Percentiles rank a stretch among this genome's conserved stretches.
These are phyloP conservation scores for Lagerstroemia speciosa DNA, from an alignment of 345 rosid species.

Conservation along the genomic window DNA sequence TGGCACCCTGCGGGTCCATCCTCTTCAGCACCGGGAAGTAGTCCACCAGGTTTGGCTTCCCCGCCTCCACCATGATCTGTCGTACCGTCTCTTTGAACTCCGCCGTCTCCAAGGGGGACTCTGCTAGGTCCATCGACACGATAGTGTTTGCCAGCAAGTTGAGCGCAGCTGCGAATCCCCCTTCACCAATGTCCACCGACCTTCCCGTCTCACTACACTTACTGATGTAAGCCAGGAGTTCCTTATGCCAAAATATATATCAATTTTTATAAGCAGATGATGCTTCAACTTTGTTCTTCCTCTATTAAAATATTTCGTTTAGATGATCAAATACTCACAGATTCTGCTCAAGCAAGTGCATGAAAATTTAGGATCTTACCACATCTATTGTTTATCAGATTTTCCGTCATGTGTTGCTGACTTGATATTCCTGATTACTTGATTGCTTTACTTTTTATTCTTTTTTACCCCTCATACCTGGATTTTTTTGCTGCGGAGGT, in stretches of 20 bases:
- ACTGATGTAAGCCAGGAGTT: background rate
- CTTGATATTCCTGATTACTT: no score
- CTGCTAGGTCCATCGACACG: constrained; percentile 33
- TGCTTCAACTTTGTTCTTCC: no score
- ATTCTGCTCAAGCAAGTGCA: no score
- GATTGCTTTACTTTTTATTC: background rate
- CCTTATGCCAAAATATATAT: background rate
- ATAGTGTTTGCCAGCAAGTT: constrained; percentile 33
- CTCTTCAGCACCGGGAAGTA: constrained; percentile 31
- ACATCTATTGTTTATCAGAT: no score
- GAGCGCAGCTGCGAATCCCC: constrained; percentile 25
- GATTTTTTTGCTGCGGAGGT: constrained; percentile 12
- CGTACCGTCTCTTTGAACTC: constrained; percentile 26
- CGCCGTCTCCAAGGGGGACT: constrained; percentile 10
- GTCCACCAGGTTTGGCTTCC: constrained; percentile 33
- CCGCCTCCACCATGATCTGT: constrained; percentile 28
- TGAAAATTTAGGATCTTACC: no score
- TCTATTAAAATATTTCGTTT: no score
- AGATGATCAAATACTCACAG: no score
- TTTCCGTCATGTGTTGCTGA: no score
- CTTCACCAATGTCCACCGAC: constrained; percentile 33
- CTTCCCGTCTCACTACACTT: constrained; percentile 15
- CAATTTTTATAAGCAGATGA: no score
- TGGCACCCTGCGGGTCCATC: constrained; percentile 36
- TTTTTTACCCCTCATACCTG: background rate